phyloP scores from a whole-genome alignment of 495 filamentous ascomycete genomes.

The Penicillium psychrofluorescens region DNA sequence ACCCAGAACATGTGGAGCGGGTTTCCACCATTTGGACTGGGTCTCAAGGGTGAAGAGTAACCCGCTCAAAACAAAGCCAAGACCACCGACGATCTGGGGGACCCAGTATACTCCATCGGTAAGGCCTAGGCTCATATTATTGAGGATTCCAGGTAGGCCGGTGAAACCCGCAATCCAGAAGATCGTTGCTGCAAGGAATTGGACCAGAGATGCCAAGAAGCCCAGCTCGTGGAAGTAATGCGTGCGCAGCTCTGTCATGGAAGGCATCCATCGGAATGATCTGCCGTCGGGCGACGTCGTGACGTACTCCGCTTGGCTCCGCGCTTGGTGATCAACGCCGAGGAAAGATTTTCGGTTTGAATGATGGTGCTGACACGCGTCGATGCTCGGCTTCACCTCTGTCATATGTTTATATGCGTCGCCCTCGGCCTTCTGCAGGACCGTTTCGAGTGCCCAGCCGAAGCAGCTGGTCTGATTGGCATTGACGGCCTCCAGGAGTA shows the following conservation, averaged over 20 bases:
- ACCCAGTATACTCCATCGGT: constrained; percentile 58
- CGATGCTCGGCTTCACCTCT: constrained; percentile 18
- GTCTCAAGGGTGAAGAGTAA: constrained; percentile 64
- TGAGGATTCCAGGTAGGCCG: constrained; percentile 50
- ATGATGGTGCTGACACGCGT: constrained; percentile 50
- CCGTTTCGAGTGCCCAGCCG: constrained; percentile 59
- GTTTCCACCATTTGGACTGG: constrained; percentile 58
- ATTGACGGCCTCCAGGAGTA: constrained; percentile 65
- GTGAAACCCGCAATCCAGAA: constrained; percentile 62
- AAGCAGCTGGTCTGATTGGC: constrained; percentile 60
- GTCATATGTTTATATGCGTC: constrained; percentile 1
- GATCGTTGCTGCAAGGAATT: constrained; percentile 57
- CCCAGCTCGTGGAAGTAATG: constrained; percentile 65
- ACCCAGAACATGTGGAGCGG: constrained; percentile 51
- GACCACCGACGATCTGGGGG: constrained; percentile 61
- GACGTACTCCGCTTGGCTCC: constrained; percentile 1
- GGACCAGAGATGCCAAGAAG: constrained; percentile 55
- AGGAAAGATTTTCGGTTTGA: constrained; percentile 40
- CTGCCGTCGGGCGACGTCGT: constrained; percentile 11
- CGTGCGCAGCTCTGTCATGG: constrained; percentile 44
- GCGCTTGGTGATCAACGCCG: no score
- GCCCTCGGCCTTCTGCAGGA: constrained; percentile 25
- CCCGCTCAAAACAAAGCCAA: constrained; percentile 52
- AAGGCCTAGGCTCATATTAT: constrained; percentile 34
- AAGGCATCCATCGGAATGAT: constrained; percentile 56